Conservation (phyloP, 1,139 yeast genomes). For the Yamadazyma diospyri region DNA sequence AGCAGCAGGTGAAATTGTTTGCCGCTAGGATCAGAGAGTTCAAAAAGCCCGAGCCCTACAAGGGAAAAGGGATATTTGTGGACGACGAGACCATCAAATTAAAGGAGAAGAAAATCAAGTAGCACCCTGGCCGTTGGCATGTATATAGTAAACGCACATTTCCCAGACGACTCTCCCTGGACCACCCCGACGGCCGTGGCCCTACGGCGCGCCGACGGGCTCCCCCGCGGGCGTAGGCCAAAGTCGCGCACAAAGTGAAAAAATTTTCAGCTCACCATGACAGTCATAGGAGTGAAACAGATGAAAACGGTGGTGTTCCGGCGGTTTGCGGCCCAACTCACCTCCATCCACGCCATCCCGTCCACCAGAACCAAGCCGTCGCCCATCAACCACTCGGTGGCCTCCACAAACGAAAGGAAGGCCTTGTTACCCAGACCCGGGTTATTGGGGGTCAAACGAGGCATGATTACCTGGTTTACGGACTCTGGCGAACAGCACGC, state of each 20-base stretch:
- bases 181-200: too few species aligned
- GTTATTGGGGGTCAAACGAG: conserved; percentile 74
- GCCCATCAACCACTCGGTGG: conserved; percentile 51
- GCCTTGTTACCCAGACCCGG: conserved; percentile 78
- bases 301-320: conserved; percentile 6
- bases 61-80: conserved; percentile 95
- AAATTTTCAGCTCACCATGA: conserved; percentile 7
- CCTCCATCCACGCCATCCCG: conserved; percentile 55
- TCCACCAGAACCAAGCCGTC: conserved; percentile 41
- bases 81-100: conserved; percentile 87
- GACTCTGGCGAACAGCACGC: conserved; percentile 66
- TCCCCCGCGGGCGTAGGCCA: too few species aligned
- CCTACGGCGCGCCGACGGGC: too few species aligned
- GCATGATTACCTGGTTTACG: conserved; percentile 85
- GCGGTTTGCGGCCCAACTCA: conserved; percentile 47
- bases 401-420: conserved; percentile 58
- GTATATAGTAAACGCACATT: conserved; percentile 5
- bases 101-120: conserved; percentile 92
- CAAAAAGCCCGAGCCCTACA: conserved; percentile 97
- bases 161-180: too few species aligned
- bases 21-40: conserved; percentile 85
- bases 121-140: conserved; percentile 15
- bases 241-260: too few species aligned
- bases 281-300: conserved; percentile 3
- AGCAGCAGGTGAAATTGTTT: conserved; percentile 81